A percentile compares a stretch with the other conserved stretches of the same genome.
phyloP scores from a whole-genome alignment of 2,329 filamentous ascomycete species.

The Aspergillus aculeatinus region DNA sequence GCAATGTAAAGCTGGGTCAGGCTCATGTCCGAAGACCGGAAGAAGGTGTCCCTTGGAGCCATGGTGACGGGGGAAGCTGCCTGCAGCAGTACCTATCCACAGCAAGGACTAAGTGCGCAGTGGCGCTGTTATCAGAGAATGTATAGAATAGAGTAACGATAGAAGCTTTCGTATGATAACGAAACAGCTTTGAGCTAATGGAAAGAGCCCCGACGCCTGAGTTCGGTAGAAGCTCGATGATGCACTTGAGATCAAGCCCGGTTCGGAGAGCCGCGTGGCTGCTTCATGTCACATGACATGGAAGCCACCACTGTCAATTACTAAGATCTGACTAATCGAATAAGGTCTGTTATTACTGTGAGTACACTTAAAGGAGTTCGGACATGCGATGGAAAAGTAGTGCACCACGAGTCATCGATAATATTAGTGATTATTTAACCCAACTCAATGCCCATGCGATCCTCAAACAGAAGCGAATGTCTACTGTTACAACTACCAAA shows the following conservation, averaged over 20 bases:
- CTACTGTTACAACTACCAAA: background rate
- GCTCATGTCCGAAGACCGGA: slow-evolving; percentile 99
- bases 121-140: slow-evolving; percentile 1
- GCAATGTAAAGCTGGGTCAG: slow-evolving; percentile 99
- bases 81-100: slow-evolving; percentile 25
- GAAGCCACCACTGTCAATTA: background rate
- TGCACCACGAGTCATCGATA: background rate
- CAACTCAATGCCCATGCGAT: background rate
- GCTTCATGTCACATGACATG: slow-evolving; percentile 21
- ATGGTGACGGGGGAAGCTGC: slow-evolving; percentile 44
- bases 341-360: too few species aligned
- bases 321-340: background rate
- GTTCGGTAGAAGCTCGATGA: slow-evolving; percentile 2
- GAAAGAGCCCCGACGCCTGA: slow-evolving; percentile 17
- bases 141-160: slow-evolving; percentile 13
- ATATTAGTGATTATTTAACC: background rate
- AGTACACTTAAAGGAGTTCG: too few species aligned
- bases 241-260: background rate
- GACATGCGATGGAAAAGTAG: too few species aligned
- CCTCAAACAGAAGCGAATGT: background rate
- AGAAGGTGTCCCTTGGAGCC: slow-evolving; percentile 83
- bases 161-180: slow-evolving; percentile 10
- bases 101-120: slow-evolving; percentile 13
- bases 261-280: slow-evolving; percentile 21
- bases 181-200: slow-evolving; percentile 8